These are phyloP conservation scores for Didymellaceae sp. DNA, from an alignment of 2,329 filamentous ascomycete genomes.

Conservation along the genomic window DNA sequence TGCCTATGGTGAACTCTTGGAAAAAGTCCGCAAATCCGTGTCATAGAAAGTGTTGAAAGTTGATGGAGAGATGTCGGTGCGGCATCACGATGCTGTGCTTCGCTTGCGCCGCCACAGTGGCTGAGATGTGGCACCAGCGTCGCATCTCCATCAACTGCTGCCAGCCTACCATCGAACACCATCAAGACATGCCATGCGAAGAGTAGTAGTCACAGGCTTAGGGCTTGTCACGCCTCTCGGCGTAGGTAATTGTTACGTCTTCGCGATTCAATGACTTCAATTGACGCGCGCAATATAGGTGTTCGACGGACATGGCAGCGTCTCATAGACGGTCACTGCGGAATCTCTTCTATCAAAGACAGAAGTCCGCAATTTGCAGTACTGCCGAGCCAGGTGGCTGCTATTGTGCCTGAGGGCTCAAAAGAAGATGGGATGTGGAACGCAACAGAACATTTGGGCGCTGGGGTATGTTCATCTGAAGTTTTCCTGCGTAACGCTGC, in stretches of 20 bases:
- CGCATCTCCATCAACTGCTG: slow-evolving; percentile 1
- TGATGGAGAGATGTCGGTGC: not conserved
- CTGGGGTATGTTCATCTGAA: not conserved
- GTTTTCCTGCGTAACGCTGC: too few species aligned
- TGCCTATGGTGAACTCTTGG: too few species aligned
- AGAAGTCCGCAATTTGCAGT: slow-evolving; percentile 70
- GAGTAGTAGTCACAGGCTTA: slow-evolving; percentile 58
- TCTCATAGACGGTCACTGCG: slow-evolving; percentile 79
- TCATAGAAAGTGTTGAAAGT: too few species aligned
- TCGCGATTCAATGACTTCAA: not conserved
- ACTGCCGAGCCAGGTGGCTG: slow-evolving; percentile 85
- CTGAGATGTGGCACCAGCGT: slow-evolving; percentile 19
- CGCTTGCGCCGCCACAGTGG: slow-evolving; percentile 21
- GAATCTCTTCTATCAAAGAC: slow-evolving; percentile 74
- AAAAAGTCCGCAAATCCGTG: too few species aligned
- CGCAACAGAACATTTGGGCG: slow-evolving; percentile 53
- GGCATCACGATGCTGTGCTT: not conserved
- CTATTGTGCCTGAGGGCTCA: slow-evolving; percentile 71
- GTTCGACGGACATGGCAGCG: slow-evolving; percentile 79
- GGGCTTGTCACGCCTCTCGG: slow-evolving; percentile 71
- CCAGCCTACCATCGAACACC: slow-evolving; percentile 25
- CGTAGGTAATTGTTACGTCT: slow-evolving; percentile 60
- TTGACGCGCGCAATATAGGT: slow-evolving; percentile 53
- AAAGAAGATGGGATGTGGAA: slow-evolving; percentile 55
- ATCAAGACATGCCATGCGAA: slow-evolving; percentile 55